A percentile compares a stretch with the other conserved stretches of the same genome.
Evolutionary conservation across 805 yeast species (phyloP).

Genomic region (Candida palmyrensis): DNA sequence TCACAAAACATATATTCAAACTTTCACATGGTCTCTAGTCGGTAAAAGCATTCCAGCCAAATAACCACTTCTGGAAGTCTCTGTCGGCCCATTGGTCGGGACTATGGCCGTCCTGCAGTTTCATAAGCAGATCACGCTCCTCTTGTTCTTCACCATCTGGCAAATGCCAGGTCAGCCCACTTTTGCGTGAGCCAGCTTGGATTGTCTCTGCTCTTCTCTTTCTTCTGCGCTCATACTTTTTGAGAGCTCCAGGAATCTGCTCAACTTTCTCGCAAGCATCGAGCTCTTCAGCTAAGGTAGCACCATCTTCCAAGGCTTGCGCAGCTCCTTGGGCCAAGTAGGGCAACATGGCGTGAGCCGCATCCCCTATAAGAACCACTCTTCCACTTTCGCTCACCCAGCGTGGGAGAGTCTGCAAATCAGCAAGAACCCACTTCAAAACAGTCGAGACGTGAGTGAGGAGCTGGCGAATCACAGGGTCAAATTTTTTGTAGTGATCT

Average conservation of each 20-base stretch:
- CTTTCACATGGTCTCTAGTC: too few species aligned
- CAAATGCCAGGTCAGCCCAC: slow-evolving; percentile 7
- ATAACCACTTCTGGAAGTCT: too few species aligned
- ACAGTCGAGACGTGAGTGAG: too few species aligned
- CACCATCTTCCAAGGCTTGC: slow-evolving; percentile 18
- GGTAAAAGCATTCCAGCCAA: too few species aligned
- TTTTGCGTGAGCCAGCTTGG: slow-evolving; percentile 10
- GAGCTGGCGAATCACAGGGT: too few species aligned
- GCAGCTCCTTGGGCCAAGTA: slow-evolving; percentile 19
- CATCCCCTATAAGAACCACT: slow-evolving; percentile 18
- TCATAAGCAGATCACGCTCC: too few species aligned
- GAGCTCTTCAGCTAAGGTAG: slow-evolving; percentile 12
- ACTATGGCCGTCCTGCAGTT: too few species aligned
- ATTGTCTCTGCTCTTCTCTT: slow-evolving; percentile 9
- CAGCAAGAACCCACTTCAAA: too few species aligned
- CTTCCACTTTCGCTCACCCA: slow-evolving; percentile 11
- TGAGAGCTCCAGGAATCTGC: slow-evolving; percentile 7
- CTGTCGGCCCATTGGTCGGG: too few species aligned
- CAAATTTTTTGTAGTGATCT: too few species aligned
- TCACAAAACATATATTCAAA: too few species aligned
- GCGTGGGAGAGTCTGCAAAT: slow-evolving; percentile 12
- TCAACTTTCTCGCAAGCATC: not conserved
- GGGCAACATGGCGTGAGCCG: slow-evolving; percentile 21
- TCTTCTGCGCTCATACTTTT: slow-evolving; percentile 7
- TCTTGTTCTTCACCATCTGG: too few species aligned